Evolutionary conservation across 2,329 filamentous ascomycete genomes (phyloP).

Genomic region (Calonectria hawksworthii): DNA sequence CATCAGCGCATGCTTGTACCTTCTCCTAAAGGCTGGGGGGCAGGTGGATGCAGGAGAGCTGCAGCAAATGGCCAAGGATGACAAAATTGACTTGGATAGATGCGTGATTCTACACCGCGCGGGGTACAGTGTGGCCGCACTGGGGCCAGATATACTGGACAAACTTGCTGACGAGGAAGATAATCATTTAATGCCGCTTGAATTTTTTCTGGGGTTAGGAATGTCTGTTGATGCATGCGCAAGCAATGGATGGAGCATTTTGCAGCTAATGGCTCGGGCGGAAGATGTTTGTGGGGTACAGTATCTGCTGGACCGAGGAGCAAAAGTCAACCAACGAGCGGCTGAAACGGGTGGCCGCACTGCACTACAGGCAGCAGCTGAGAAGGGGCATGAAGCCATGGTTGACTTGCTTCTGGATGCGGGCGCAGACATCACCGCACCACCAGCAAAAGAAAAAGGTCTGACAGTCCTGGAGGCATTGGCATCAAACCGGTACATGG

Average conservation of each 20-base stretch:
- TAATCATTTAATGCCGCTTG: neutral
- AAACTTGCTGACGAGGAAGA: too few species aligned
- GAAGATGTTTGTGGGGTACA: neutral
- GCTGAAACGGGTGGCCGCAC: neutral
- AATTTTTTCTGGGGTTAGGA: neutral
- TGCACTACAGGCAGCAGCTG: neutral
- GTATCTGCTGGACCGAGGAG: neutral
- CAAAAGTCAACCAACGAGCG: neutral
- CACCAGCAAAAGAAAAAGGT: neutral
- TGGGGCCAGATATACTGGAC: neutral
- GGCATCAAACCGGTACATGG: too few species aligned
- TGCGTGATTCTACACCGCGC: neutral
- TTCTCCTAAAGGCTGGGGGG: neutral
- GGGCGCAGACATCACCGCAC: neutral
- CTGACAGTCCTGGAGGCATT: neutral
- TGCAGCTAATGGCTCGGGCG: neutral
- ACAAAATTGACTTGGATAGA: neutral
- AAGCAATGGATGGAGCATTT: neutral
- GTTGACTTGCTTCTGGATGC: neutral
- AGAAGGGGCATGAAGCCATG: neutral
- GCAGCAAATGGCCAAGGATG: neutral
- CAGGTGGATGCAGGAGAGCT: neutral
- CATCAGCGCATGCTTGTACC: fast-evolving
- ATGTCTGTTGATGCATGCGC: neutral
- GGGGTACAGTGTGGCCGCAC: neutral